A percentile compares a stretch with the other conserved stretches of the same genome.
These are phyloP conservation scores for Kwoniella europaea DNA, from an alignment of 768 basidiomycete genomes.

Conservation along the genomic window DNA sequence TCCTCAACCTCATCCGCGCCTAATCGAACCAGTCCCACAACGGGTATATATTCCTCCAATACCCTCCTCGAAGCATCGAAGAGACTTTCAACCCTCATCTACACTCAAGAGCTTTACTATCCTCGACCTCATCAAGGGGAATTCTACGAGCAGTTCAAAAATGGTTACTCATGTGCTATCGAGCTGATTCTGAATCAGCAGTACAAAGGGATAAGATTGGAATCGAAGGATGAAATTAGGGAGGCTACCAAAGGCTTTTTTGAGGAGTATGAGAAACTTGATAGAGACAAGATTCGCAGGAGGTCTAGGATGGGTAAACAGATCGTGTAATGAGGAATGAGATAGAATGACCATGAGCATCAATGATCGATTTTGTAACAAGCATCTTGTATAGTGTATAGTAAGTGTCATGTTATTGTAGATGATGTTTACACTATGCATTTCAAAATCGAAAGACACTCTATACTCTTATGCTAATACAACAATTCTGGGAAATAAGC, in stretches of 20 bases:
- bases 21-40: neutral
- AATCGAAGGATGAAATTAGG: neutral
- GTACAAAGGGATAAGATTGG: neutral
- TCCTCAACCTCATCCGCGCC: neutral
- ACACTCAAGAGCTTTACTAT: conserved; percentile 4
- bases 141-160: neutral
- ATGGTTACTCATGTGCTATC: neutral
- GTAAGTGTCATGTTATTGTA: too few relatives aligned
- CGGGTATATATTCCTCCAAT: neutral
- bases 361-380: too few relatives aligned
- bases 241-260: neutral
- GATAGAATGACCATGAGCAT: too few relatives aligned
- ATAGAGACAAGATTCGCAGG: neutral
- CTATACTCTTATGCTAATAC: too few relatives aligned
- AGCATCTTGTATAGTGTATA: too few relatives aligned
- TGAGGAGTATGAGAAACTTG: conserved; percentile 5
- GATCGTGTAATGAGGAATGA: neutral
- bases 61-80: neutral
- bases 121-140: neutral
- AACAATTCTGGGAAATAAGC: too few relatives aligned
- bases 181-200: neutral
- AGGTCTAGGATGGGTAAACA: neutral
- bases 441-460: too few relatives aligned
- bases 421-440: too few relatives aligned
- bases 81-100: conserved; percentile 2